These are phyloP conservation scores for Tulasnella sp. DNA, from an alignment of 768 basidiomycete genomes.

Conservation along the genomic window DNA sequence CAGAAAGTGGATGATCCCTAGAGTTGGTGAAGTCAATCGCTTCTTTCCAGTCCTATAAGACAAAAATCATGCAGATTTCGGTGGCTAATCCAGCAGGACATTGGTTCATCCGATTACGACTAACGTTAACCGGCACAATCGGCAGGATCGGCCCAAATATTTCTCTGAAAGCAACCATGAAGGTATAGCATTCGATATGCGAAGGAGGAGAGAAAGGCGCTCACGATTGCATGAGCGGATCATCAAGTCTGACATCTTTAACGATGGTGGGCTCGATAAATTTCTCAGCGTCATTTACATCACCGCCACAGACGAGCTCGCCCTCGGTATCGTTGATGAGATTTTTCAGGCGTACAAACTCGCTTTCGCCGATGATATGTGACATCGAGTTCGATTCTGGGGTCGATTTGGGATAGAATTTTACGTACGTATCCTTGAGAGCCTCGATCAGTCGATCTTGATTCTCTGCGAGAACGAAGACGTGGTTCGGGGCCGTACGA, in stretches of 20 bases:
- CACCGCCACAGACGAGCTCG: slow-evolving; percentile 51
- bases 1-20: slow-evolving; percentile 61
- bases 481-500: slow-evolving; percentile 53
- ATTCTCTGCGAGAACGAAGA: slow-evolving; percentile 34
- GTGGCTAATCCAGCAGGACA: neutral
- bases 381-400: slow-evolving; percentile 34
- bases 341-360: slow-evolving; percentile 36
- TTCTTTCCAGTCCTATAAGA: slow-evolving; percentile 38
- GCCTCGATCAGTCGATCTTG: slow-evolving; percentile 34
- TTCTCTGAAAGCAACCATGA: slow-evolving; percentile 18
- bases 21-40: slow-evolving; percentile 54
- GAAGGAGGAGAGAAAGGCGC: neutral
- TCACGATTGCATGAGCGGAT: neutral
- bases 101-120: neutral
- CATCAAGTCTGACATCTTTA: slow-evolving; percentile 38
- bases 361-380: slow-evolving; percentile 42
- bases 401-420: slow-evolving; percentile 45
- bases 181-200: too few relatives aligned
- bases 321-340: slow-evolving; percentile 57
- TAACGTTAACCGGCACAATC: slow-evolving; percentile 23
- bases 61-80: neutral
- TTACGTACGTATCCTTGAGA: slow-evolving; percentile 35
- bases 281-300: slow-evolving; percentile 40
- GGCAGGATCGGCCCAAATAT: slow-evolving; percentile 32
- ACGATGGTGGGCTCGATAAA: slow-evolving; percentile 69